These are phyloP conservation scores for Coemansia sp. DNA, from an alignment of 192 early-diverging fungal genomes.

Conservation along the genomic window DNA sequence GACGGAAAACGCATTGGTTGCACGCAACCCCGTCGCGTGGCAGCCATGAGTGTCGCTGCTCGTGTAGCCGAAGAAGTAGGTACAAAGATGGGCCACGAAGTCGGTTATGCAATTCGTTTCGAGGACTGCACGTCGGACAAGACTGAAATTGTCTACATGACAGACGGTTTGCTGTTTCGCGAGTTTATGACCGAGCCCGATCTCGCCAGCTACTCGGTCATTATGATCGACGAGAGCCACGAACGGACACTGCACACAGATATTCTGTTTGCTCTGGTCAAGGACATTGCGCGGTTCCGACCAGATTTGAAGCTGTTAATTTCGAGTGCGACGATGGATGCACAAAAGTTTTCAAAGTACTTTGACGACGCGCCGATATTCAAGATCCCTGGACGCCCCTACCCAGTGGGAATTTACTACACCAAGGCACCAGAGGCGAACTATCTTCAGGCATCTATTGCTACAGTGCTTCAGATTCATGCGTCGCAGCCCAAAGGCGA, in stretches of 20 bases:
- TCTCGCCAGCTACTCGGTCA: constrained; percentile 80
- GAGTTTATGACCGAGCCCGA: constrained; percentile 98
- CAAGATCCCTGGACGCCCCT: constrained; percentile 91
- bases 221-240: constrained; percentile 99
- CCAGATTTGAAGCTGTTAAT: constrained; percentile 93
- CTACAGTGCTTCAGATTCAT: constrained; percentile 92
- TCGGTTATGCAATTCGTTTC: constrained; percentile 97
- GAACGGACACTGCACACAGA: constrained; percentile 96
- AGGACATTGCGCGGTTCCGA: constrained; percentile 92
- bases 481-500: constrained; percentile 86
- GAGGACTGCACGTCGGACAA: constrained; percentile 97
- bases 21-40: constrained; percentile 97
- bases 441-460: constrained; percentile 90
- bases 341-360: constrained; percentile 92
- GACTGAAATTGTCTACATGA: constrained; percentile 97
- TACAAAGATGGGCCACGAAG: constrained; percentile 86
- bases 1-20: constrained; percentile 86
- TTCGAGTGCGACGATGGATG: constrained; percentile 97
- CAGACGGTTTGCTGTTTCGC: constrained; percentile 95
- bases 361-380: constrained; percentile 94
- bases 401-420: constrained; percentile 91
- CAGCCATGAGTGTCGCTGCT: constrained; percentile 96
- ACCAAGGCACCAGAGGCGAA: constrained; percentile 97
- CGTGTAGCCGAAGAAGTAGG: constrained; percentile 98
- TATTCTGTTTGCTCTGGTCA: constrained; percentile 94